Evolutionary conservation across 352 stramenopile species (phyloP), one percentile per base, ranked within the genome.

Genomic region (Pythium scleroteichum): DNA sequence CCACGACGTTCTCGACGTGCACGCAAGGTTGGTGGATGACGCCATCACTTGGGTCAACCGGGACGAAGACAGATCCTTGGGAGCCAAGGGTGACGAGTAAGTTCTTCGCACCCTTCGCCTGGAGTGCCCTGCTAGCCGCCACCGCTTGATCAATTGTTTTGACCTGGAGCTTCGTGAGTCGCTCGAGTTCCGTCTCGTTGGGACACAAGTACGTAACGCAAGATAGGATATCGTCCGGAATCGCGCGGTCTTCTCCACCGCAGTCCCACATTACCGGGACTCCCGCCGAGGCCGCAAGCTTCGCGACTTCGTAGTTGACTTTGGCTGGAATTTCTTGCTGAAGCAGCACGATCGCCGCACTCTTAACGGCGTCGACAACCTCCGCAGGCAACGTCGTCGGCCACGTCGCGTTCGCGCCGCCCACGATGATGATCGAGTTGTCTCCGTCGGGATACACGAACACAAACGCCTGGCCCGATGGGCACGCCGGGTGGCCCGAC

Each of bases 371-470:
- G 9, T 75, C 48, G 7, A 72, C 62, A 6, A 90, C 49, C 14
- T 41, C 41, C 1, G 24, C 40, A 0, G 82, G 63, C 3, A 94
- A 64, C 20, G 64, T 19, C 0, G 71, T 26, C 0, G 79, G 73
- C 85, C 85, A 95, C 40, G 75, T 70, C 17, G 64, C 64, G 38
- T 95, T 95, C 20, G 85, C 85, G 19, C 85, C 85, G 8, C 81
- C 81, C 4, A 95, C 80, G 39, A 95, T 88, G 19, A 95, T 76
- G 55, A 95, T 95, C 27, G 83, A 90, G 57, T 95, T 95, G 54
- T 92, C 79, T 20, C 85, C 85, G 53, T 89, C 73, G 32, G 85
- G 82, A 45, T 91, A 88, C 32, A 92, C 76, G 9, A 95, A 92
- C 39, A 95, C 83, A 55, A 90, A 88, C 9, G 85, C 85, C 54